Evolutionary conservation across 1,284 basidiomycete genomes (phyloP), one percentile per base, ranked within the genome.

Genomic region (Trichosporon ovoides): DNA sequence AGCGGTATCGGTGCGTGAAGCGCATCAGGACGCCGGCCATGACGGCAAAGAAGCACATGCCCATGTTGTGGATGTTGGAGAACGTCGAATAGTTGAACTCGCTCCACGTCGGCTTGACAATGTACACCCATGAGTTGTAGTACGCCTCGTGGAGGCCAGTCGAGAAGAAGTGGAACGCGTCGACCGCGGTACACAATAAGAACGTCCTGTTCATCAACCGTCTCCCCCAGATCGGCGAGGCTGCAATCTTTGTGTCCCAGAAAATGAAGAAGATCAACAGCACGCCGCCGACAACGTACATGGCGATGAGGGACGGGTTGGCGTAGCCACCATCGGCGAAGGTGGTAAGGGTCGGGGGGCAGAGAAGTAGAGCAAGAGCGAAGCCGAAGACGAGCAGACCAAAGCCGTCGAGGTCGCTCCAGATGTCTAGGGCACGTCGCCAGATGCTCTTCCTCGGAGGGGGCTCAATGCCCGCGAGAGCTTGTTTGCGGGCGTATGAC

Each of bases 351-450:
- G 86, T 87, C 24, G 88, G 76, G 1, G 88, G 88, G 6, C 88
- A 77, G 4, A 90, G 80, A 57, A 88, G 82, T 14, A 87, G 77
- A 2, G 83, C 80, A 33, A 86, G 75, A 0, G 83, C 83, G 13
- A 82, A 75, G 3, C 83, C 86, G 38, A 89, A 80, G 36, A 89
- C 80, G 31, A 84, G 36, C n/a, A 89, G 81, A 4, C 88, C 88
- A 20, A 85, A 67, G 40, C 85, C 61, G 60, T 77, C 76, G 63
- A 74, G 68, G 19, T 73, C 69, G 33, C 66, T 59, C 40, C 63
- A 59, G 11, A 65, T 61, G 11, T 70, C 66, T 46, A 66, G 52
- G 14, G 63, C 46, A 11, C 57, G 59, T 43, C 66, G 46, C 40
- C 63, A 55, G 7, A 2, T 35, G 0, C 56, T 18, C 24, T 64